A percentile compares a stretch with the other conserved stretches of the same genome.
These are phyloP conservation scores for Boletus hoseneyae DNA, from an alignment of 1,284 basidiomycete species.

Conservation along the genomic window DNA sequence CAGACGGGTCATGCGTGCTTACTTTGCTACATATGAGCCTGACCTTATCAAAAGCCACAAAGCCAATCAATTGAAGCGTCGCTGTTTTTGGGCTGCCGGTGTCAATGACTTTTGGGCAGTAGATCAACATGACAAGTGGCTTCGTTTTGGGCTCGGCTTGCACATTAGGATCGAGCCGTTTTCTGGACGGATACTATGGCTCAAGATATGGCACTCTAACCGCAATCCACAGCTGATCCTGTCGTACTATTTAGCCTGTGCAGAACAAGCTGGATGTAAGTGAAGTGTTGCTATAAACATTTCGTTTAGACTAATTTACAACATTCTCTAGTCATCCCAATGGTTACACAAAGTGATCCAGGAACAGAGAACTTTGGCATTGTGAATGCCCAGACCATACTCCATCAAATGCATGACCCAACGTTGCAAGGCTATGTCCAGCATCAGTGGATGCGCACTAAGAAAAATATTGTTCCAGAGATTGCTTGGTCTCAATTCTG, in stretches of 20 bases:
- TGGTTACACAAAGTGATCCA: conserved; percentile 29
- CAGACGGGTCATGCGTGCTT: neutral
- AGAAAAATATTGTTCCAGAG: conserved; percentile 10
- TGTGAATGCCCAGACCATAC: conserved; percentile 27
- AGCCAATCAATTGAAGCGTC: neutral
- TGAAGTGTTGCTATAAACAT: no score
- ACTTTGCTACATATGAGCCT: conserved; percentile 1
- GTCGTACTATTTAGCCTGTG: no score
- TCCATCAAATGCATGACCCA: conserved; percentile 21
- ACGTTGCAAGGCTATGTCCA: neutral
- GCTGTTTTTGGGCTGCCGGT: neutral
- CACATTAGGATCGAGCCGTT: conserved; percentile 4
- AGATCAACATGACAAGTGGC: conserved; percentile 10
- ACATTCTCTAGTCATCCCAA: neutral
- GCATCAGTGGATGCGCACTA: neutral
- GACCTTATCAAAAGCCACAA: neutral
- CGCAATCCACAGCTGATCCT: conserved; percentile 1
- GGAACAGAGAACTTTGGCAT: conserved; percentile 28
- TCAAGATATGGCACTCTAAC: conserved; percentile 7
- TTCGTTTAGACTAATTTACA: no score
- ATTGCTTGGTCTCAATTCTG: conserved; percentile 6
- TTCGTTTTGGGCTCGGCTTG: neutral
- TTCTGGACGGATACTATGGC: neutral
- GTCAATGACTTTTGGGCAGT: conserved; percentile 7
- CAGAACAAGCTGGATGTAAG: no score